Conservation (phyloP, 305 asterid species). For the Salvia sclarea region DNA sequence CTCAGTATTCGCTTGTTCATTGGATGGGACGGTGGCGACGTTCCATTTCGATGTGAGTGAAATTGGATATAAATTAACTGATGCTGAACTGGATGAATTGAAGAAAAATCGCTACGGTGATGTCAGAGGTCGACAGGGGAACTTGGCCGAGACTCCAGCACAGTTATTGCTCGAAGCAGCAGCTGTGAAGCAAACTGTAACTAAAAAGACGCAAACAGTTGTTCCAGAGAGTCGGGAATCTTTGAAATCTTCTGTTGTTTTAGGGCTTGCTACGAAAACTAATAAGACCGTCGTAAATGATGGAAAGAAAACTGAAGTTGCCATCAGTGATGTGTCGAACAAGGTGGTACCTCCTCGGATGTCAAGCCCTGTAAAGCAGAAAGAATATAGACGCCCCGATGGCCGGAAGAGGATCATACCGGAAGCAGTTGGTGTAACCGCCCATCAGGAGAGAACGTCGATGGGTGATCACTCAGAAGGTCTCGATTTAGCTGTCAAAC, state of each 20-base stretch:
- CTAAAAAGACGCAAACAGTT: slow-evolving; percentile 43
- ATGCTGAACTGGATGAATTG: slow-evolving; percentile 80
- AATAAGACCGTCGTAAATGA: slow-evolving; percentile 46
- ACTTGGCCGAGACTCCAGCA: slow-evolving; percentile 89
- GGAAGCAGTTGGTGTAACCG: slow-evolving; percentile 86
- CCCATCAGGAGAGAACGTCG: slow-evolving; percentile 51
- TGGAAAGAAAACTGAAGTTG: slow-evolving; percentile 54
- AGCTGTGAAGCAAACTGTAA: slow-evolving; percentile 54
- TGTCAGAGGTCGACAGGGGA: slow-evolving; percentile 80
- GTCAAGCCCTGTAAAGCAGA: slow-evolving; percentile 90
- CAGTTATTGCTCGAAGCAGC: slow-evolving; percentile 91
- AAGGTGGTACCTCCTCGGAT: slow-evolving; percentile 52
- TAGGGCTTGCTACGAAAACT: slow-evolving; percentile 40
- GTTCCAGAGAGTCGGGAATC: slow-evolving; percentile 48
- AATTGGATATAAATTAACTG: slow-evolving; percentile 74
- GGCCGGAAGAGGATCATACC: slow-evolving; percentile 99
- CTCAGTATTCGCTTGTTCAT: slow-evolving; percentile 89
- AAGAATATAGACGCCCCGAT: slow-evolving; percentile 93
- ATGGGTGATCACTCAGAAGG: slow-evolving; percentile 48
- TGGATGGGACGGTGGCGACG: slow-evolving; percentile 91
- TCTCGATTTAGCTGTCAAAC: slow-evolving; percentile 47
- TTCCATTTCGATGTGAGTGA: slow-evolving; percentile 79
- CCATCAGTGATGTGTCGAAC: slow-evolving; percentile 48
- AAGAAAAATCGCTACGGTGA: slow-evolving; percentile 87
- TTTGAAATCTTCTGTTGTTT: slow-evolving; percentile 46